Conservation (phyloP, 2,329 filamentous ascomycete genomes). For the Huntiella abstrusa region DNA sequence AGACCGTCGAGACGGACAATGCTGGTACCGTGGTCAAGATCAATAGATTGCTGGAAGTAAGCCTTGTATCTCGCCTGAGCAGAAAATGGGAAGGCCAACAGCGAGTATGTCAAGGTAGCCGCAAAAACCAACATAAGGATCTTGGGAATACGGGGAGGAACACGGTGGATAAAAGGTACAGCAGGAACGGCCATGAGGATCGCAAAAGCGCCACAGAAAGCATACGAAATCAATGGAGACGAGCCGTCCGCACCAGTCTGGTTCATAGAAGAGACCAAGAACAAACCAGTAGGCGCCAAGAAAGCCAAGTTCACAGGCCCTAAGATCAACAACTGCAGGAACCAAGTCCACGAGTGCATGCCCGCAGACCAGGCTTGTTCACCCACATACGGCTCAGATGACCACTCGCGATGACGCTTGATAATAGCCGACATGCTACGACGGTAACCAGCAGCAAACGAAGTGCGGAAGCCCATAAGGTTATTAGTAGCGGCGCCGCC, state of each 20-base stretch:
- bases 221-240: conserved; percentile 49
- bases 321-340: conserved; percentile 65
- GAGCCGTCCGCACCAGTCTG: conserved; percentile 79
- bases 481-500: conserved; percentile 13
- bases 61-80: conserved; percentile 62
- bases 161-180: conserved; percentile 70
- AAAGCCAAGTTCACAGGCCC: conserved; percentile 63
- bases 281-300: conserved; percentile 54
- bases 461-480: conserved; percentile 22
- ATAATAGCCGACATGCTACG: conserved; percentile 24
- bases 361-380: conserved; percentile 76
- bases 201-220: conserved; percentile 47
- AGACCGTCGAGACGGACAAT: conserved; percentile 51
- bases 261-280: conserved; percentile 50
- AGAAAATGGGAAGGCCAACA: conserved; percentile 77
- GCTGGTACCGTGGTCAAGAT: conserved; percentile 56
- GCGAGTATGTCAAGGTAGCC: conserved; percentile 68
- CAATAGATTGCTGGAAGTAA: conserved; percentile 66
- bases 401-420: conserved; percentile 18
- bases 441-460: conserved; percentile 37
- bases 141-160: conserved; percentile 63
- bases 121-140: conserved; percentile 56
- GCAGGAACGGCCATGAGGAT: conserved; percentile 58
- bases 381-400: conserved; percentile 33
- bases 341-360: conserved; percentile 71